Evolutionary conservation across 208 protist species (phyloP).

Genomic region (Spironucleus salmonicida): DNA sequence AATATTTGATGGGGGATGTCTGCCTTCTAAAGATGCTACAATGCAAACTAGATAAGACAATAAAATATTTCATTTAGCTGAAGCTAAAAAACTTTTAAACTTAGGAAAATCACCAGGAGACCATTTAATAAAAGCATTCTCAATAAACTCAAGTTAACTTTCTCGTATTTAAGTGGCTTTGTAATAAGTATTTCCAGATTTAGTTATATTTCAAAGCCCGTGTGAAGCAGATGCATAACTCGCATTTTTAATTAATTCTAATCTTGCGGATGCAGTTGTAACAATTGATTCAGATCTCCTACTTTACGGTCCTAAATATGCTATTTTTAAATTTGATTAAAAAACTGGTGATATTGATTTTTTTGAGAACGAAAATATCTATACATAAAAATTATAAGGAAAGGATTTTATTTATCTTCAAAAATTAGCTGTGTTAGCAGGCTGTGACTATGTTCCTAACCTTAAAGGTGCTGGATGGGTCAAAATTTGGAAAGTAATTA

Average conservation of each 20-base stretch:
- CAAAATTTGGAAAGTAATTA: too few relatives aligned
- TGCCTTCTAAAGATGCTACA: background rate
- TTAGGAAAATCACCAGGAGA: background rate
- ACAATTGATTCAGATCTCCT: slow-evolving; percentile 24
- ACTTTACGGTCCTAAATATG: background rate
- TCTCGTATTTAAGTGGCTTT: background rate
- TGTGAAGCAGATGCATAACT: slow-evolving; percentile 22
- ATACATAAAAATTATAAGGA: background rate
- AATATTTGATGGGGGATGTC: slow-evolving; percentile 18
- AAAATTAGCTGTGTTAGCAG: background rate
- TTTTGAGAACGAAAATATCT: background rate
- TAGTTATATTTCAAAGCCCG: background rate
- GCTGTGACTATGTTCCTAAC: slow-evolving; percentile 22
- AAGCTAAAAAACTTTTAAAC: background rate
- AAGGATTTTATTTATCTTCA: background rate
- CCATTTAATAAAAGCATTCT: background rate
- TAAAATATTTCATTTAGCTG: background rate
- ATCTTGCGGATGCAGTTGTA: slow-evolving; percentile 1
- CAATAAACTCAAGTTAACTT: background rate
- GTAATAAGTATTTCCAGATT: background rate
- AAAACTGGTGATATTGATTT: too few relatives aligned
- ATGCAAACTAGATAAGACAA: background rate
- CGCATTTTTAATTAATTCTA: background rate
- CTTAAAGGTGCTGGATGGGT: background rate
- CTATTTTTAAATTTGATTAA: background rate